Percentiles rank a stretch among this genome's conserved stretches.
These are phyloP conservation scores for Chaetomium sp. DNA, from an alignment of 2,329 filamentous ascomycete genomes.

Conservation along the genomic window DNA sequence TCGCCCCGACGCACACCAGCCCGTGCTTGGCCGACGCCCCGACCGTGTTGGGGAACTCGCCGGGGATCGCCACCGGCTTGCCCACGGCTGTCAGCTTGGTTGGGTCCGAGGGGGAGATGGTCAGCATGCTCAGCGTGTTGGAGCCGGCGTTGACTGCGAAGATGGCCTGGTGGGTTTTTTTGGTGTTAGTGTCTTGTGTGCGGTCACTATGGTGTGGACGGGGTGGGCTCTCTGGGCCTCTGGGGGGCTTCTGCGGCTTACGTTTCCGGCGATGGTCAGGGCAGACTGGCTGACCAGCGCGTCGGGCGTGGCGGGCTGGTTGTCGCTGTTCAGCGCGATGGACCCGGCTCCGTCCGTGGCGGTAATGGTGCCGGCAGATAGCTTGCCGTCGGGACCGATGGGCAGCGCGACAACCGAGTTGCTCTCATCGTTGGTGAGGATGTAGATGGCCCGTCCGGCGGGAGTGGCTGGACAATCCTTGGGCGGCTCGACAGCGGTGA, in stretches of 20 bases:
- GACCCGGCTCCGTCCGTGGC: slow-evolving; percentile 38
- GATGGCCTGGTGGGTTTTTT: slow-evolving; percentile 13
- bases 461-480: neutral
- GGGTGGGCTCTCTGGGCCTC: neutral
- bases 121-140: slow-evolving; percentile 55
- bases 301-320: slow-evolving; percentile 50
- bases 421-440: slow-evolving; percentile 55
- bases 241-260: no score
- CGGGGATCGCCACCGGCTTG: slow-evolving; percentile 45
- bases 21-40: slow-evolving; percentile 48
- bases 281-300: slow-evolving; percentile 54
- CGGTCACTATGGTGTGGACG: no score
- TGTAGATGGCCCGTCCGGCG: slow-evolving; percentile 50
- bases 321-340: slow-evolving; percentile 51
- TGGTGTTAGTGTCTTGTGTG: neutral
- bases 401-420: slow-evolving; percentile 55
- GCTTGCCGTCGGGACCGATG: slow-evolving; percentile 49
- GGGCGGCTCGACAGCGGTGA: neutral
- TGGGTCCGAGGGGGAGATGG: slow-evolving; percentile 22
- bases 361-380: slow-evolving; percentile 38
- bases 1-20: slow-evolving; percentile 51
- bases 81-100: slow-evolving; percentile 33
- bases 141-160: slow-evolving; percentile 43
- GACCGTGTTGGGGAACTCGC: slow-evolving; percentile 57
- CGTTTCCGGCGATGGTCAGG: slow-evolving; percentile 53